Percentiles rank a stretch among this genome's conserved stretches.
phyloP scores from a whole-genome alignment of 768 basidiomycete genomes.

The Mycena amicta region DNA sequence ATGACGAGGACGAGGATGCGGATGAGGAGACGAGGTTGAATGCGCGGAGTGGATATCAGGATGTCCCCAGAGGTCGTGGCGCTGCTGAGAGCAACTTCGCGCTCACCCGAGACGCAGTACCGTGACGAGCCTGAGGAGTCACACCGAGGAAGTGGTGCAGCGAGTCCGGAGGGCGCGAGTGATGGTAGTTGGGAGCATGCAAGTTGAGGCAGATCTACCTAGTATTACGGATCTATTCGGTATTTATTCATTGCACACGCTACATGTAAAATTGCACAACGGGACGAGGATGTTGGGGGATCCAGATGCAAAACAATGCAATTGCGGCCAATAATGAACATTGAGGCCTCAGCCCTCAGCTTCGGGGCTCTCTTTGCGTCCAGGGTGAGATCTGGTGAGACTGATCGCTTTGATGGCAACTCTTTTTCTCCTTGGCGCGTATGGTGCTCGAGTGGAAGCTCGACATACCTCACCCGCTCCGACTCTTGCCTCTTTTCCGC shows the following conservation, averaged over 20 bases:
- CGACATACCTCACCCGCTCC: too few relatives aligned
- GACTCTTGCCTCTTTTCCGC: too few relatives aligned
- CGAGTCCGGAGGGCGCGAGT: constrained; percentile 1
- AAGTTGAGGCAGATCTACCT: background rate
- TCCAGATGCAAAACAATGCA: background rate
- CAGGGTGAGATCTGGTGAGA: background rate
- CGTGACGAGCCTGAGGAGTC: background rate
- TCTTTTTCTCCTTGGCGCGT: too few relatives aligned
- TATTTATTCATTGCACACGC: background rate
- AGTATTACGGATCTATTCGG: background rate
- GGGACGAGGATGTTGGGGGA: background rate
- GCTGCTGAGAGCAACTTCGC: background rate
- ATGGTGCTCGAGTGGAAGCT: too few relatives aligned
- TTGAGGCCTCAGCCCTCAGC: too few relatives aligned
- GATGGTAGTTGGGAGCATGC: constrained; percentile 4
- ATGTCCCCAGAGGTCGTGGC: background rate
- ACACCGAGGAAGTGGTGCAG: background rate
- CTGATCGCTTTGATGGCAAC: too few relatives aligned
- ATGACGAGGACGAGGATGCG: constrained; percentile 76
- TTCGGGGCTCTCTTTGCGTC: constrained; percentile 4
- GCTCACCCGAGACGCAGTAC: background rate
- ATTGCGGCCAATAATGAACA: too few relatives aligned
- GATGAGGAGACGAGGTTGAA: constrained; percentile 50
- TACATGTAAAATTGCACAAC: background rate
- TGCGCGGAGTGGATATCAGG: constrained; percentile 1